phyloP scores from a whole-genome alignment of 345 rosid species.

The Eutrema yunnanense region DNA sequence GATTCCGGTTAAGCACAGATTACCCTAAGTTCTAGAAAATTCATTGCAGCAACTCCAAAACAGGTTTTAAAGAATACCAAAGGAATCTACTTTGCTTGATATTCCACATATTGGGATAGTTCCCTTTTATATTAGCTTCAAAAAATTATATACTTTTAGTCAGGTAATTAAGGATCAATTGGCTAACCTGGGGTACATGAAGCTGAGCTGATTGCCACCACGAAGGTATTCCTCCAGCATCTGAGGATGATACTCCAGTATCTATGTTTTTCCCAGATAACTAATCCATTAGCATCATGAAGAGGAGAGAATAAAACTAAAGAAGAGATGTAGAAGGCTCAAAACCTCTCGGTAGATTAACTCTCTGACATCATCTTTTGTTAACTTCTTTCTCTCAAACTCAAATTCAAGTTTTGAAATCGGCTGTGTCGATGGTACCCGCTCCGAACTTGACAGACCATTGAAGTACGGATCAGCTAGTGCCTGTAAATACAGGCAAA shows the following conservation, averaged over 20 bases:
- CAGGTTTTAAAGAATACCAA: not conserved
- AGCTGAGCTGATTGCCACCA: conserved; percentile 87
- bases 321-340: conserved; percentile 15
- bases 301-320: conserved; percentile 8
- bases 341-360: conserved; percentile 87
- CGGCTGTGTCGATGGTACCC: conserved; percentile 81
- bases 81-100: not conserved
- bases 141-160: not conserved
- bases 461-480: conserved; percentile 79
- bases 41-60: not conserved
- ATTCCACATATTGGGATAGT: not conserved
- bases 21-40: not conserved
- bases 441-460: conserved; percentile 68
- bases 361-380: conserved; percentile 91
- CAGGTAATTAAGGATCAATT: not conserved
- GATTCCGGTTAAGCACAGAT: not conserved
- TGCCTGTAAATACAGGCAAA: conserved; percentile 51
- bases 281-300: conserved; percentile 3
- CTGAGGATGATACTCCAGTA: conserved; percentile 93
- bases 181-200: conserved; percentile 88
- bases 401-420: conserved; percentile 95
- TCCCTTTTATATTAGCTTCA: not conserved
- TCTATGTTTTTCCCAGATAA: conserved; percentile 40
- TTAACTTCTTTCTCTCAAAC: conserved; percentile 87
- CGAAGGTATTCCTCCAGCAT: conserved; percentile 88